Percentiles rank a stretch among this genome's conserved stretches.
Evolutionary conservation across 495 filamentous ascomycete genomes (phyloP).

Genomic region (Pseudomonodictys pantanalensis): DNA sequence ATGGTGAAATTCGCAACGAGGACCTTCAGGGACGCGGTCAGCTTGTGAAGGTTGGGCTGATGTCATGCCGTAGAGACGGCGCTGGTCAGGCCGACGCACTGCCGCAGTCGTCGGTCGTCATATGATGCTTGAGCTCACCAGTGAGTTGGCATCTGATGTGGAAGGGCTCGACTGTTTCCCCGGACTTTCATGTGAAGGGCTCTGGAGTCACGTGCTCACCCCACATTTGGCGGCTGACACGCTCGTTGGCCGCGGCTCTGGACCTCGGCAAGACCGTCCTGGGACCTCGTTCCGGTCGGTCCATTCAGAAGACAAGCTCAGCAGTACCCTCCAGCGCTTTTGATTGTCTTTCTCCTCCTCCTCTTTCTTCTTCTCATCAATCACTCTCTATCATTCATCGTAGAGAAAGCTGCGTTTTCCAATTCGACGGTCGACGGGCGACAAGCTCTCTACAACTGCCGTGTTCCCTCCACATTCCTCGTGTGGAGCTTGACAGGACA

Average conservation of each 20-base stretch:
- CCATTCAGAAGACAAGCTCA: conserved; percentile 19
- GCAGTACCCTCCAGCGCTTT: conserved; percentile 29
- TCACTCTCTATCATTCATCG: not conserved
- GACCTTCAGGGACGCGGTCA: not conserved
- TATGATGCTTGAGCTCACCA: not conserved
- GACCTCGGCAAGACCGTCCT: conserved; percentile 36
- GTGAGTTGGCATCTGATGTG: conserved; percentile 25
- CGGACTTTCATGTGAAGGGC: conserved; percentile 4
- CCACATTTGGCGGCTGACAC: not conserved
- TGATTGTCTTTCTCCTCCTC: conserved; percentile 22
- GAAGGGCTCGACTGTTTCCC: not conserved
- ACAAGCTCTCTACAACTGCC: not conserved
- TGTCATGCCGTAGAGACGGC: not conserved
- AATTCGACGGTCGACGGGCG: no score
- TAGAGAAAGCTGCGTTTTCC: not conserved
- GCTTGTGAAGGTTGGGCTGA: not conserved
- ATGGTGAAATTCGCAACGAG: not conserved
- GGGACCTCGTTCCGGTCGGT: conserved; percentile 44
- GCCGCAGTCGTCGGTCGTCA: not conserved
- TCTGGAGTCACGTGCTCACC: conserved; percentile 1
- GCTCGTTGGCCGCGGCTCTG: conserved; percentile 24
- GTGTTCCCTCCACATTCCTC: not conserved
- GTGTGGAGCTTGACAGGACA: conserved; percentile 14
- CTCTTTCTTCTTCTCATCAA: conserved; percentile 18
- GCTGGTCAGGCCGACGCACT: not conserved